phyloP scores from a whole-genome alignment of 352 stramenopile species.

The Globisporangium canariense region DNA sequence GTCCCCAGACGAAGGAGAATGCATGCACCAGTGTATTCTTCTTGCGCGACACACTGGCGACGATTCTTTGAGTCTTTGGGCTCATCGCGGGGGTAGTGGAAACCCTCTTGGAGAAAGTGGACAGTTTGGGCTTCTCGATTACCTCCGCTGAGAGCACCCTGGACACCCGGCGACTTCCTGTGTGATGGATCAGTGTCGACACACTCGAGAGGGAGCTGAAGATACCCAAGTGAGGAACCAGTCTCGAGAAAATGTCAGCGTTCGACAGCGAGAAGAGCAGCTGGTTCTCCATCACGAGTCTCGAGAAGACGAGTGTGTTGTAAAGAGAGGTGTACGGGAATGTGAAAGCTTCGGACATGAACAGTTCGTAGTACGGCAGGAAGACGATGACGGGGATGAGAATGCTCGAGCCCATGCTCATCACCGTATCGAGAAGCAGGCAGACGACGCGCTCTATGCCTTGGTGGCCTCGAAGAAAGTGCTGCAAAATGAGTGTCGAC shows the following conservation, averaged over 20 bases:
- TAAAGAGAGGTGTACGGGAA: conserved; percentile 21
- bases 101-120: too few species aligned
- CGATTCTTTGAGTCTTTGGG: too few species aligned
- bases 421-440: conserved; percentile 7
- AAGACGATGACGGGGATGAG: conserved; percentile 11
- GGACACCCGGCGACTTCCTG: too few species aligned
- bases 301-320: conserved; percentile 19
- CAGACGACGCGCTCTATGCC: conserved; percentile 7
- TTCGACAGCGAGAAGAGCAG: conserved; percentile 16
- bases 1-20: too few species aligned
- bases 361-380: conserved; percentile 8
- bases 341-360: conserved; percentile 9
- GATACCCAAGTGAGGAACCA: conserved; percentile 25
- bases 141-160: too few species aligned
- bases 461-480: neutral
- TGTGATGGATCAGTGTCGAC: neutral
- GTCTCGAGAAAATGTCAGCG: conserved; percentile 19
- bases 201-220: conserved; percentile 14
- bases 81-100: too few species aligned
- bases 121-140: too few species aligned
- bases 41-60: too few species aligned
- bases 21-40: too few species aligned
- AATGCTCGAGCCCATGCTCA: conserved; percentile 16
- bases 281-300: conserved; percentile 24
- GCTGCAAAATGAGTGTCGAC: conserved; percentile 12